Conservation (phyloP, 805 yeast species). For the Candida piceae region DNA sequence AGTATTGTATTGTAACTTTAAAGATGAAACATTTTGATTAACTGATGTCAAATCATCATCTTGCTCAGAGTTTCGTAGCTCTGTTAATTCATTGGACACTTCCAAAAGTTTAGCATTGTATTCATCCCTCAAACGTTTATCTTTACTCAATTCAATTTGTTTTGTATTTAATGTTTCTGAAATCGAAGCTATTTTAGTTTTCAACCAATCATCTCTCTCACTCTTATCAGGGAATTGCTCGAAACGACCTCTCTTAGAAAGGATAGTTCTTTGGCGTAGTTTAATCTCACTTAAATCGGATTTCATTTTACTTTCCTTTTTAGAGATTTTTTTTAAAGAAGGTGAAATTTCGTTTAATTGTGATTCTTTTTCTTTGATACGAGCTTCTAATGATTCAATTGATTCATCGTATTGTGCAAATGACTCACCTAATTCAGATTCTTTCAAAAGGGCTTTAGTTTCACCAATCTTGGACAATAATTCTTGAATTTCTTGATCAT, state of each 20-base stretch:
- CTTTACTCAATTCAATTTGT: constrained; percentile 3
- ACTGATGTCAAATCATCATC: too few relatives aligned
- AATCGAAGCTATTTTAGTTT: constrained; percentile 40
- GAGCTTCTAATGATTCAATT: constrained; percentile 17
- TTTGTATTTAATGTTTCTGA: constrained; percentile 16
- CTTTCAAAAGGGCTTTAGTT: constrained; percentile 42
- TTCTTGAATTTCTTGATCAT: constrained; percentile 45
- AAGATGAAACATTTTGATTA: constrained; percentile 22
- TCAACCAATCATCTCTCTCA: constrained; percentile 68
- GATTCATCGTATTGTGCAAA: constrained; percentile 22
- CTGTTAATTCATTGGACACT: too few relatives aligned
- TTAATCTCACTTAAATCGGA: constrained; percentile 33
- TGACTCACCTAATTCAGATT: constrained; percentile 34
- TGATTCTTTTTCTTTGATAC: constrained; percentile 33
- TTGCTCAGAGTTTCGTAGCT: too few relatives aligned
- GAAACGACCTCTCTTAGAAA: constrained; percentile 67
- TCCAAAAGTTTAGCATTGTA: too few relatives aligned
- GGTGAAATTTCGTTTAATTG: constrained; percentile 38
- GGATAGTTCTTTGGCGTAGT: constrained; percentile 52
- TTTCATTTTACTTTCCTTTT: constrained; percentile 41
- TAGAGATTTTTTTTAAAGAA: constrained; percentile 32
- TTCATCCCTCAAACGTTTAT: too few relatives aligned
- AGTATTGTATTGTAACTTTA: constrained; percentile 37
- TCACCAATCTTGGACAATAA: constrained; percentile 44
- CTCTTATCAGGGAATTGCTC: constrained; percentile 48